phyloP scores from a whole-genome alignment of 2,329 filamentous ascomycete species.

The Scedosporium apiospermum region DNA sequence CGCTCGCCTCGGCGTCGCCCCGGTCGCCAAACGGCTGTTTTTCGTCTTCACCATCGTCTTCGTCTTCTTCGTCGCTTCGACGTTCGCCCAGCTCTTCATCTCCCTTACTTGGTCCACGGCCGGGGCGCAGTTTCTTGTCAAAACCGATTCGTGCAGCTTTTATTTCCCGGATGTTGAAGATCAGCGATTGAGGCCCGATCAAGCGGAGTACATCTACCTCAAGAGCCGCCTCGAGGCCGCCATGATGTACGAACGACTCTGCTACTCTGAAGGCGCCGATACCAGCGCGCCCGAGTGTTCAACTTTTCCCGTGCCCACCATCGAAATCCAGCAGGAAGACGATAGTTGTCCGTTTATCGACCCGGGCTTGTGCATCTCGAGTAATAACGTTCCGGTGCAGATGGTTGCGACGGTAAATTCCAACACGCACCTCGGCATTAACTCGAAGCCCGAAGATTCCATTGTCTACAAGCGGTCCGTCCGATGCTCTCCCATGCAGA shows the following conservation, averaged over 20 bases:
- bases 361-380: conserved; percentile 2
- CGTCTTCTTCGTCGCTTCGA: conserved; percentile 5
- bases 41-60: not conserved
- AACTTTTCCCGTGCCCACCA: not conserved
- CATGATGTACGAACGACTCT: conserved; percentile 5
- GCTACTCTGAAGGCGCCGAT: conserved; percentile 5
- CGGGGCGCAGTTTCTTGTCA: conserved; percentile 3
- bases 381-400: not conserved
- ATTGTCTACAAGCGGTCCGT: conserved; percentile 2
- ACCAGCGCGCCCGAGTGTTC: not conserved
- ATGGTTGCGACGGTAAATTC: conserved; percentile 6
- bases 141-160: not conserved
- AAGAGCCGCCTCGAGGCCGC: conserved; percentile 7
- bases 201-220: conserved; percentile 4
- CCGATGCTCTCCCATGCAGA: conserved; percentile 5
- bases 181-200: not conserved
- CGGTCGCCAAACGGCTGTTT: not conserved
- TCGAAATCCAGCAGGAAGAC: conserved; percentile 3
- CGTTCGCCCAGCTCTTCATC: conserved; percentile 5
- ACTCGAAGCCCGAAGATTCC: not conserved
- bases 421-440: conserved; percentile 6
- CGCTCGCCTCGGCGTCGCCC: not conserved
- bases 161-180: not conserved
- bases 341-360: conserved; percentile 2
- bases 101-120: conserved; percentile 6